Percentiles rank a stretch among this genome's conserved stretches.
Evolutionary conservation across 768 basidiomycete genomes (phyloP).

Genomic region (Mycena chlorophos): DNA sequence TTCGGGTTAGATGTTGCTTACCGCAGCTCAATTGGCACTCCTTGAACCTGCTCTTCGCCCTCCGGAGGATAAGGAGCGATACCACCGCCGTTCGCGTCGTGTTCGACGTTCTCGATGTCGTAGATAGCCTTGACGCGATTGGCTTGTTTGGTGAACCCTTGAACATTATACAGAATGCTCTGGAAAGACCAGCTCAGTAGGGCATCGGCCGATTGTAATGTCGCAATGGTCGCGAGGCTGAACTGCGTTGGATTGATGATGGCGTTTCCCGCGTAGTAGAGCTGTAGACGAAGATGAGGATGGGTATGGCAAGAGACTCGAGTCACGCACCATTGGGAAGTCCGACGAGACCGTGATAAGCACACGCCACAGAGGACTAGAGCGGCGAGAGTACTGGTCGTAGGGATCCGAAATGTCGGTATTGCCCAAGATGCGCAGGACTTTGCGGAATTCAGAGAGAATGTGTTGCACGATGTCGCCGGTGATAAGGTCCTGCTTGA

Average conservation of each 20-base stretch:
- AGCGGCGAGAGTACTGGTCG: constrained; percentile 1
- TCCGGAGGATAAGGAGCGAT: constrained; percentile 13
- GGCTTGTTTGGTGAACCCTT: background rate
- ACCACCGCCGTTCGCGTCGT: constrained; percentile 11
- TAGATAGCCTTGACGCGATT: constrained; percentile 7
- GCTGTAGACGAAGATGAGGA: background rate
- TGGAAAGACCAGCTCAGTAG: constrained; percentile 10
- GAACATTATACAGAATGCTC: background rate
- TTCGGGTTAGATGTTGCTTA: background rate
- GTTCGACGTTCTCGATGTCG: constrained; percentile 11
- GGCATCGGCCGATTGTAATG: constrained; percentile 14
- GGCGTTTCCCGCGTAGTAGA: constrained; percentile 17
- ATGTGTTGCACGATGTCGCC: constrained; percentile 17
- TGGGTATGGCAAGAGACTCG: background rate
- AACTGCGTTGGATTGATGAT: constrained; percentile 12
- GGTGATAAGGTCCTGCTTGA: constrained; percentile 18
- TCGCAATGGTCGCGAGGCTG: constrained; percentile 10
- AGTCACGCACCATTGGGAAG: constrained; percentile 13
- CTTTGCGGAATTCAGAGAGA: constrained; percentile 11
- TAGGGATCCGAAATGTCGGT: constrained; percentile 8
- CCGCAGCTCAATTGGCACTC: constrained; percentile 18
- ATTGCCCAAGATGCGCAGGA: constrained; percentile 12
- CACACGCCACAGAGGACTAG: background rate
- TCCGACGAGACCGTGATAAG: constrained; percentile 4
- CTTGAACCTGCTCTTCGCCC: constrained; percentile 7